Base-by-base conservation (phyloP, 2,329 filamentous ascomycete species). In the Colletotrichum camelliae region DNA sequence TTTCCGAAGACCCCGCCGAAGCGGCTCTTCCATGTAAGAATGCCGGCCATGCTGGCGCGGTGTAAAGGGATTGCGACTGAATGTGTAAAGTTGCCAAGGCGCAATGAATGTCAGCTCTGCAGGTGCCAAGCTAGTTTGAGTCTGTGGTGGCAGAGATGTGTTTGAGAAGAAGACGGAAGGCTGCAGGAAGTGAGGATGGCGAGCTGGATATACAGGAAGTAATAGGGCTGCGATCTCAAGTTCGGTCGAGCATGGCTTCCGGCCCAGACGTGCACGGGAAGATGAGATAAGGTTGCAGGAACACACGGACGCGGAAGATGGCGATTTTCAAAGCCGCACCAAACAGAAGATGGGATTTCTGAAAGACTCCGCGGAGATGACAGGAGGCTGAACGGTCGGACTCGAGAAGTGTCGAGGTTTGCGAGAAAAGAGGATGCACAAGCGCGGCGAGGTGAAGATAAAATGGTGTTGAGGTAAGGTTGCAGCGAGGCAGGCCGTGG, bases 1-100 rank as follows among this genome's bases (percentile, higher is more conserved):
- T 76, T 78, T 21, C 62, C 72, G 24, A 75, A 77, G 52, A 77
- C 64, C 8, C 77, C 72, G 16, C 76, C 73, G n/a, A 79, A 65
- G 57, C 75, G 68, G 33, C 64, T 69, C 65, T 67, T 77, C 73
- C 73, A 75, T 21, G 58, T 72, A 3, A 48, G 52, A 8, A 72
- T 16, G 7, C 70, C 65, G 13, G 73, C 65, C 75, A 77, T 77
- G 10, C 5, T 48, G 35, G 29, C 16, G 7, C 15, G 29, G 24
- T 10, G 31, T 12, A 5, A 43, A 60, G 13, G 16, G 4, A 12
- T 62, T 58, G 4, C 12, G 24, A 5, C 29, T 27, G 55, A 2
- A 15, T 35, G 16, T 15, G 21, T 55, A 64, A 33, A 8, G 15
- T 15, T 9, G 62, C 31, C 31, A 60, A 72, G 61, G 12, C 13